Evolutionary conservation across 169 alveolate species (phyloP).

Genomic region (Eimeria zaria): DNA sequence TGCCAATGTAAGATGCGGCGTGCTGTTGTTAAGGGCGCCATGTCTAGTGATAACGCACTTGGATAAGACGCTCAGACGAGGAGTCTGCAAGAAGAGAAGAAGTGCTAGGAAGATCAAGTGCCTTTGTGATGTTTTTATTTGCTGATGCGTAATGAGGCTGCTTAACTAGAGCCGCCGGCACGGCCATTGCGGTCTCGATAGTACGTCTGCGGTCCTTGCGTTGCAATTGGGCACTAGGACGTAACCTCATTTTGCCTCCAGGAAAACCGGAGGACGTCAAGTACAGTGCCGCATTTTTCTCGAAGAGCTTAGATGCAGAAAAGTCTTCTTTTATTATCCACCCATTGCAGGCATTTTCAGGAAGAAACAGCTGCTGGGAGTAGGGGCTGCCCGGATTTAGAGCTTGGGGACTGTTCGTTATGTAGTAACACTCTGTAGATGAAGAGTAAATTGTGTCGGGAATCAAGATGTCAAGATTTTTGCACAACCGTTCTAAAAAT

Average conservation of each 20-base stretch:
- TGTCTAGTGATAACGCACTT: slow-evolving; percentile 50
- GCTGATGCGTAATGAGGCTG: slow-evolving; percentile 76
- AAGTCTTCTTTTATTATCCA: slow-evolving; percentile 79
- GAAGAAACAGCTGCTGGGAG: slow-evolving; percentile 34
- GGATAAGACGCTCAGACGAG: slow-evolving; percentile 76
- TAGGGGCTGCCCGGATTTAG: slow-evolving; percentile 1
- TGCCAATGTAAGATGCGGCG: neutral
- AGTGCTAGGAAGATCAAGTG: slow-evolving; percentile 77
- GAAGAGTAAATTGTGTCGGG: slow-evolving; percentile 77
- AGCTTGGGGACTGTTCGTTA: slow-evolving; percentile 53
- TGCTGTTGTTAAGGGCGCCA: neutral
- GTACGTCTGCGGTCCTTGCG: slow-evolving; percentile 26
- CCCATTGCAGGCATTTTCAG: slow-evolving; percentile 44
- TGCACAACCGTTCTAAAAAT: slow-evolving; percentile 39
- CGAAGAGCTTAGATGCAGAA: slow-evolving; percentile 81
- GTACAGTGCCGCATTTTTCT: slow-evolving; percentile 49
- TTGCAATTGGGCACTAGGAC: neutral
- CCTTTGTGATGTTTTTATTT: slow-evolving; percentile 76
- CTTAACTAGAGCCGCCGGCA: slow-evolving; percentile 82
- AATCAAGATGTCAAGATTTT: slow-evolving; percentile 37
- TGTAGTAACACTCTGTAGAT: slow-evolving; percentile 70
- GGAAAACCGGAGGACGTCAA: slow-evolving; percentile 61
- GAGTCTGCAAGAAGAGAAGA: slow-evolving; percentile 70
- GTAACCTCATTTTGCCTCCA: slow-evolving; percentile 30
- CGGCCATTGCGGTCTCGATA: slow-evolving; percentile 26